Evolutionary conservation across 352 stramenopile species (phyloP), one percentile per base, ranked within the genome.

Genomic region (Globisporangium middletonii): DNA sequence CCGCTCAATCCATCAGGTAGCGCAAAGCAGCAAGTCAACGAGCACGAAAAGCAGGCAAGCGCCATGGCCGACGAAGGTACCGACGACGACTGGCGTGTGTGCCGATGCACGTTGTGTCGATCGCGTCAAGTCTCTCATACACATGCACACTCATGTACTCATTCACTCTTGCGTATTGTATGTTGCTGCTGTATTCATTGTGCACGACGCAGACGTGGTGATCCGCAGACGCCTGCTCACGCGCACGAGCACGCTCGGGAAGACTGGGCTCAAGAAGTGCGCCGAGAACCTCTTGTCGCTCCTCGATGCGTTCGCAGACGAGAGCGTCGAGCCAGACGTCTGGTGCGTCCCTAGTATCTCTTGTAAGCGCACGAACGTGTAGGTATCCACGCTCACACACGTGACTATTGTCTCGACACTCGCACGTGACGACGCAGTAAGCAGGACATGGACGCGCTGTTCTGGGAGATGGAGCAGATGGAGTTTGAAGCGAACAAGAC

Each of bases 391-490:
- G 18, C 8, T 42, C 37, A 15, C 37, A 42, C 13, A 9, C 8
- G 8, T 15, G 19, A 11, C n/a, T 15, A 12, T n/a, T 50, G 45
- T 50, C 3, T 28, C 27, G 18, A 27, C 45, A 37, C 23, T n/a
- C 15, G 3, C 46, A n/a, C 19, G 26, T 26, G 33, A 19, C 15
- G 11, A 53, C n/a, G 30, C 50, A 85, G 75, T 58, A 86, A 83
- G 60, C 71, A 83, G 41, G 79, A 88, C 56, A 70, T 92, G 53
- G 83, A 92, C 46, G 57, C 71, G 55, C 69, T 93, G n/a, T 68
- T 93, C 35, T 95, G 85, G 85, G 85, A 95, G 57, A 72, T 95
- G 59, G 83, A 93, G 56, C 79, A 93, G 63, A 61, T 93, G 9
- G 77, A 93, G 68, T 88, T 89, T 30, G 85, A 95, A 55, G 83